Percentiles rank a stretch among this genome's conserved stretches.
phyloP scores from a whole-genome alignment of 192 early-diverging fungal genomes.

The Podila horticola region DNA sequence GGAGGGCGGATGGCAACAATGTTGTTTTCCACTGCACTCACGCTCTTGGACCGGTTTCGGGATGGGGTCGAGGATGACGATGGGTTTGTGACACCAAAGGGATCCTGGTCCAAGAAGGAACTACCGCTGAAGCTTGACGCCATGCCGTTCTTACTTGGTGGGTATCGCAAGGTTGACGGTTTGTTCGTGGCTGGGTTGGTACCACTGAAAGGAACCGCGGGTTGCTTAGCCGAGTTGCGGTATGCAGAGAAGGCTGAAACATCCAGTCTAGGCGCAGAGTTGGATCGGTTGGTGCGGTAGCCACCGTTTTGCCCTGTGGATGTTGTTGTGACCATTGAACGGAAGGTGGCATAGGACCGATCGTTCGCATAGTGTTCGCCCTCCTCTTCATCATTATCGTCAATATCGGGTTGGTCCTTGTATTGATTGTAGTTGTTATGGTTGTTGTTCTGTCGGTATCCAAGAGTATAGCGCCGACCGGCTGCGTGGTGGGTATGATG shows the following conservation, averaged over 20 bases:
- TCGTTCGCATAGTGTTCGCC: neutral
- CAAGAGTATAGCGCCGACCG: slow-evolving; percentile 33
- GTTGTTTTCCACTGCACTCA: neutral
- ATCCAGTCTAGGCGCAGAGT: neutral
- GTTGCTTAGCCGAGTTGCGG: neutral
- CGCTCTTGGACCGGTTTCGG: neutral
- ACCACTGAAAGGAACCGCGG: neutral
- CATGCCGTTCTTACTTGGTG: neutral
- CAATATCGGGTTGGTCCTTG: slow-evolving; percentile 15
- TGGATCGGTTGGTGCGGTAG: neutral
- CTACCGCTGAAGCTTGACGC: neutral
- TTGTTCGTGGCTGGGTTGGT: neutral
- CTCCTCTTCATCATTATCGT: slow-evolving; percentile 28
- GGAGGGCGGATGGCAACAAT: neutral
- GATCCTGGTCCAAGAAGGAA: neutral
- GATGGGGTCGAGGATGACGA: neutral
- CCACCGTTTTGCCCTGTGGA: neutral
- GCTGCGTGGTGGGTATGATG: slow-evolving; percentile 14
- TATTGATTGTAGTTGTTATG: slow-evolving; percentile 4
- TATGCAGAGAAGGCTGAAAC: neutral
- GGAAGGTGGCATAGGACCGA: neutral
- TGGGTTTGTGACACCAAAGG: neutral
- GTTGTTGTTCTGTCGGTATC: slow-evolving; percentile 5
- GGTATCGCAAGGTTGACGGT: neutral
- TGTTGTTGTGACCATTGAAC: neutral